These are phyloP conservation scores for Heliamphora pulchella DNA, from an alignment of 179 eudicot species.

Conservation along the genomic window DNA sequence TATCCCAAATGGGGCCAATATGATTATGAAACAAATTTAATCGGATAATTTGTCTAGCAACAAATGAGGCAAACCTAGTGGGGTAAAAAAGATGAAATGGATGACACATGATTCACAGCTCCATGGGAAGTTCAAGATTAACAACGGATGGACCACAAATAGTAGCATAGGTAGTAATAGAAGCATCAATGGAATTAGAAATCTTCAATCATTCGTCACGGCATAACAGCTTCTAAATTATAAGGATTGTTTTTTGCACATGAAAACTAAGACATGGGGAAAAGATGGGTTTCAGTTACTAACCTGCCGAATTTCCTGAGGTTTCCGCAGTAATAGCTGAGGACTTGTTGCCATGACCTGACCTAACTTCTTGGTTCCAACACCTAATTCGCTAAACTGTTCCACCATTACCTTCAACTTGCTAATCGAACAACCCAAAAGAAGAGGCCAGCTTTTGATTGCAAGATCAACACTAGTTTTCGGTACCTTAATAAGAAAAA, in stretches of 20 bases:
- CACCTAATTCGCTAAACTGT: conserved; percentile 42
- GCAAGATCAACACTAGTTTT: conserved; percentile 40
- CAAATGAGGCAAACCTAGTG: neutral
- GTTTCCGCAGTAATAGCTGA: conserved; percentile 62
- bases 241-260: neutral
- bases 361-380: conserved; percentile 47
- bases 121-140: conserved; percentile 1
- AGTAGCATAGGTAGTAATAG: neutral
- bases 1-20: too few species aligned
- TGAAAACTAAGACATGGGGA: neutral
- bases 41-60: neutral
- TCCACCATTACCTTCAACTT: conserved; percentile 58
- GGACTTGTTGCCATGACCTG: conserved; percentile 65
- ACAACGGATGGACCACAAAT: neutral
- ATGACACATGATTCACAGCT: neutral
- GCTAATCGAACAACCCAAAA: conserved; percentile 62
- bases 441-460: conserved; percentile 59
- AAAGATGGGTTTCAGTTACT: neutral
- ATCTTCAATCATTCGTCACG: neutral
- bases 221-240: neutral
- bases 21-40: too few species aligned
- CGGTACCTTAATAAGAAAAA: conserved; percentile 47
- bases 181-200: neutral
- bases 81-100: neutral
- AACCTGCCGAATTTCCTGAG: conserved; percentile 63